Conservation (phyloP, 805 yeast genomes). For the Saccharomycopsis selenospora region DNA sequence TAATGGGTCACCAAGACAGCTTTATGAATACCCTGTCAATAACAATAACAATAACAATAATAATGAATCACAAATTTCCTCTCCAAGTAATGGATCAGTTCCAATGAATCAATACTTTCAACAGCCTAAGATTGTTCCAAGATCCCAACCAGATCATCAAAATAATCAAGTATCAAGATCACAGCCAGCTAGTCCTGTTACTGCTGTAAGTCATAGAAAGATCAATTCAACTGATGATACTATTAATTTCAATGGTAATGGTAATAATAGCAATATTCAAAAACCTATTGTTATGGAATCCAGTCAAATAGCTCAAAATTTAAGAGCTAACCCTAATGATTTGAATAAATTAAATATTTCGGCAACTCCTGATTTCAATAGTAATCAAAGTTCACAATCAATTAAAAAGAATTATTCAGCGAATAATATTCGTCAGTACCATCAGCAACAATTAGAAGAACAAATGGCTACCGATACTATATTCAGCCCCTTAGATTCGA, state of each 20-base stretch:
- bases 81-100: too few relatives aligned
- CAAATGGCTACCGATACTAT: neutral
- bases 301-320: neutral
- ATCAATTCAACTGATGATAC: neutral
- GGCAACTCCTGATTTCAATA: neutral
- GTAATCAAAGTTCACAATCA: neutral
- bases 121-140: too few relatives aligned
- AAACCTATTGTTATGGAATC: neutral
- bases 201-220: neutral
- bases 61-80: too few relatives aligned
- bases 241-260: neutral
- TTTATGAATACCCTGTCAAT: neutral
- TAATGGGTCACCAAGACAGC: neutral
- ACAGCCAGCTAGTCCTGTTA: slow-evolving; percentile 6
- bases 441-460: neutral
- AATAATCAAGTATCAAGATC: neutral
- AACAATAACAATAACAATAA: neutral
- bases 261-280: neutral
- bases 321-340: neutral
- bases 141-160: neutral
- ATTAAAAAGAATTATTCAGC: neutral
- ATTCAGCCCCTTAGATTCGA: slow-evolving; percentile 1
- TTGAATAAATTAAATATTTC: neutral
- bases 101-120: slow-evolving; percentile 1
- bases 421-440: neutral